Base-by-base conservation (phyloP, 2,329 filamentous ascomycete genomes). In the Fusarium sp. region DNA sequence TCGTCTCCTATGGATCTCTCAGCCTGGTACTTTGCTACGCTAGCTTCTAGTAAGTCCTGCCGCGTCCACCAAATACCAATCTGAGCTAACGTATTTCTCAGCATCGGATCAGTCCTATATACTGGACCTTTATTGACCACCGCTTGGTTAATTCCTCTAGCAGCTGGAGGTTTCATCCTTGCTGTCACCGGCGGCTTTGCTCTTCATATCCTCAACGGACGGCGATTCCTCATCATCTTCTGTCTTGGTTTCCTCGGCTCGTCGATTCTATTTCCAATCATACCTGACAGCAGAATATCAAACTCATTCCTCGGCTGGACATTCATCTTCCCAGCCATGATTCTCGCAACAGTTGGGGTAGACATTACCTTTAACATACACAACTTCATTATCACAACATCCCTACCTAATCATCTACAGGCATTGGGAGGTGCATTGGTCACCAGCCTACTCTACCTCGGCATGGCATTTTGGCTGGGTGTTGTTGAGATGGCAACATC, bases 301-400 rank as follows among this genome's bases (percentile, higher is more conserved):
- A 78, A 74, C 20, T 67, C 60, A 50, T 80, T 78, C 63, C 70
- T 81, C 38, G 92, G 93, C 84, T 96, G 93, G 93, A 88, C 91
- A 0, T 95, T 89, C 77, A 86, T 94, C 28, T 94, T 95, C 77
- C 91, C 93, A 0, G 84, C 89, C 61, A 92, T 92, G 90, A 80
- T 92, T 8, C 89, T 90, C 71, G 88, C 87, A 18, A 95, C 93
- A 0, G 85, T 95, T 39, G 92, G 91, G 24, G 90, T 95, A 67
- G 93, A 96, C 77, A 90, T 95, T 62, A 90, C 90, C 12, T 95
- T 92, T 82, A 94, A 92, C 78, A 88, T 95, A 3, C 89, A 91
- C 24, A 95, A 93, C 77, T 88, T 95, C 67, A 95, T 93, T 81
- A 92, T 94, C 79, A 94, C 92, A 0, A 94, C 92, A 0, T 89